Conservation (phyloP, 768 basidiomycete species). For the Inosperma sp. region DNA sequence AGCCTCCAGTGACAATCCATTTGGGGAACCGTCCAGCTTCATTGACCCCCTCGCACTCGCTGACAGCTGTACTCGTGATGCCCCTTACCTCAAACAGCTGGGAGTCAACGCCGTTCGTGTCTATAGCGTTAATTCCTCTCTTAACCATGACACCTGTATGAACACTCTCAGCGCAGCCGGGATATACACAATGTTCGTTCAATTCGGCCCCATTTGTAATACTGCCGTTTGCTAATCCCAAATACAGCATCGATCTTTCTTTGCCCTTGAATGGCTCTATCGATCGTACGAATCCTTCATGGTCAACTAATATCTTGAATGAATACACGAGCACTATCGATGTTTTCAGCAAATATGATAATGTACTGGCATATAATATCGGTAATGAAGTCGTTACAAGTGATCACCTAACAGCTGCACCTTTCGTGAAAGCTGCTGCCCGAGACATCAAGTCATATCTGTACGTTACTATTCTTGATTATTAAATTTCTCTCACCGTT, state of each 20-base stretch:
- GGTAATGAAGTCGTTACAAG: slow-evolving; percentile 75
- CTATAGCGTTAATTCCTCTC: slow-evolving; percentile 78
- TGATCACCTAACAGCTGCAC: slow-evolving; percentile 56
- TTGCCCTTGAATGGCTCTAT: slow-evolving; percentile 85
- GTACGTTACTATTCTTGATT: slow-evolving; percentile 35
- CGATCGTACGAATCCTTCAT: slow-evolving; percentile 64
- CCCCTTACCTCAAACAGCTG: slow-evolving; percentile 71
- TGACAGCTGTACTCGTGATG: slow-evolving; percentile 68
- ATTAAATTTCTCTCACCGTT: slow-evolving; percentile 9
- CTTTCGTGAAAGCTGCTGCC: slow-evolving; percentile 88
- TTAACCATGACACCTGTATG: slow-evolving; percentile 91
- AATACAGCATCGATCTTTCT: slow-evolving; percentile 73
- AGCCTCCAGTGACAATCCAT: slow-evolving; percentile 50
- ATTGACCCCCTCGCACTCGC: slow-evolving; percentile 72
- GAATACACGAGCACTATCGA: slow-evolving; percentile 76
- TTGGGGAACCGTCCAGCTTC: slow-evolving; percentile 69
- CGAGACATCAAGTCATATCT: slow-evolving; percentile 85
- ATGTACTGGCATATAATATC: slow-evolving; percentile 84
- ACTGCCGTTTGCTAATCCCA: not conserved
- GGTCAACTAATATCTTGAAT: slow-evolving; percentile 78
- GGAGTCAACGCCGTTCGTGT: slow-evolving; percentile 79
- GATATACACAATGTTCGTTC: slow-evolving; percentile 82
- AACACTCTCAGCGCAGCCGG: slow-evolving; percentile 63
- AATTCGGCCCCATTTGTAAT: not conserved
- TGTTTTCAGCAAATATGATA: slow-evolving; percentile 79